Conservation (phyloP, 2,329 filamentous ascomycete species). For the Aspergillus floridensis region DNA sequence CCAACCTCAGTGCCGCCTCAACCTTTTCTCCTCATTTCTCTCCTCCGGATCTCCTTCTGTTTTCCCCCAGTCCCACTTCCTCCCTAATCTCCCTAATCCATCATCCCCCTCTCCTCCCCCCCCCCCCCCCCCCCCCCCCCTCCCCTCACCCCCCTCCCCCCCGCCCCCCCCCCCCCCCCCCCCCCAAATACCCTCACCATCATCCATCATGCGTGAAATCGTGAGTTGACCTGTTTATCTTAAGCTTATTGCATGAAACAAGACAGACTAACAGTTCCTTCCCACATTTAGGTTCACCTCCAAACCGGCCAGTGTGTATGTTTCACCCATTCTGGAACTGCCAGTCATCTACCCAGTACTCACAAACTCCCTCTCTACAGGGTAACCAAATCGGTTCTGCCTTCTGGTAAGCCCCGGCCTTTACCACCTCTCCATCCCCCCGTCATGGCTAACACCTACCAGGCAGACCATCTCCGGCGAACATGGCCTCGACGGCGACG, state of each 20-base stretch:
- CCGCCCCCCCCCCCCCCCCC: neutral
- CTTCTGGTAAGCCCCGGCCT: conserved; percentile 73
- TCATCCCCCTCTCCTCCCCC: too few species aligned
- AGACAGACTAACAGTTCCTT: conserved; percentile 33
- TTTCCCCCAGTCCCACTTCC: neutral
- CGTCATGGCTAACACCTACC: conserved; percentile 39
- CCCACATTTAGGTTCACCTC: conserved; percentile 76
- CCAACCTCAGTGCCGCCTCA: neutral
- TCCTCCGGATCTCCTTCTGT: neutral
- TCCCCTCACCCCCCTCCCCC: neutral
- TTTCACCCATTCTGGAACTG: conserved; percentile 25
- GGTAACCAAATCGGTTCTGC: conserved; percentile 99
- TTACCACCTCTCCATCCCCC: neutral
- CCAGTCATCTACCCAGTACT: neutral
- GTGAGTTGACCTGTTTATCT: neutral
- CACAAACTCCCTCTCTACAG: conserved; percentile 48
- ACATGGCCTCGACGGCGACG: conserved; percentile 96
- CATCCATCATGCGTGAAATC: neutral
- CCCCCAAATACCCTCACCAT: neutral
- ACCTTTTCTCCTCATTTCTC: neutral
- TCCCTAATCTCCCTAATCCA: neutral
- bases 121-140: neutral
- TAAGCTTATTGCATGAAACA: too few species aligned
- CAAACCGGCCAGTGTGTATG: conserved; percentile 99
- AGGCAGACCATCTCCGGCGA: conserved; percentile 82